phyloP scores from a whole-genome alignment of 73 alveolate species.

The Tetrahymena borealis region DNA sequence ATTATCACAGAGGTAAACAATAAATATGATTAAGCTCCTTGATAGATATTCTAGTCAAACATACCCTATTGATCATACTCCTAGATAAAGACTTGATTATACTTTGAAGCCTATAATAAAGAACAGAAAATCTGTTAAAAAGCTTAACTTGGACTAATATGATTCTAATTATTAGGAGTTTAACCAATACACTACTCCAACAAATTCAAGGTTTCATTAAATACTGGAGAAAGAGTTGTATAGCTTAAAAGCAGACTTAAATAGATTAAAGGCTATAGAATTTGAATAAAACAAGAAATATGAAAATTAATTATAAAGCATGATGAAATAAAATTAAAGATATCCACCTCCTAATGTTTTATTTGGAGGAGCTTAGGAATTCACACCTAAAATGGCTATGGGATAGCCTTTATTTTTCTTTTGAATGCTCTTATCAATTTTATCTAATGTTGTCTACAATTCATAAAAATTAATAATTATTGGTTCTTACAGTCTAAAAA shows the following conservation, averaged over 20 bases:
- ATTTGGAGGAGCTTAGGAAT: background rate
- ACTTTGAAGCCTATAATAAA: too few relatives aligned
- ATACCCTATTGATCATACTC: background rate
- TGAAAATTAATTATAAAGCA: background rate
- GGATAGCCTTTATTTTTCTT: too few relatives aligned
- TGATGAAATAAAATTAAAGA: background rate
- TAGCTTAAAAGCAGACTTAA: background rate
- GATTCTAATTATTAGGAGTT: background rate
- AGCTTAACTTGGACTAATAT: too few relatives aligned
- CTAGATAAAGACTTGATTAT: background rate
- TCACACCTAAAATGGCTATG: too few relatives aligned
- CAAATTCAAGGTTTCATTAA: background rate
- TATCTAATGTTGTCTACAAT: too few relatives aligned
- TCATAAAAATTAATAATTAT: too few relatives aligned
- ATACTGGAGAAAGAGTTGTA: background rate
- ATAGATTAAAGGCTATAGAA: background rate
- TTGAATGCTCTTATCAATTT: too few relatives aligned
- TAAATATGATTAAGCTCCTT: background rate
- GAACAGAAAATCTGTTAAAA: too few relatives aligned
- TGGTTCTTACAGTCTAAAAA: too few relatives aligned
- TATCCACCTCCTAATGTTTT: background rate
- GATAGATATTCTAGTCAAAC: background rate
- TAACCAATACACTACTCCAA: too few relatives aligned
- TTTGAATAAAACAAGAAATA: background rate
- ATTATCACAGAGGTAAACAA: background rate